Percentiles rank a stretch among this genome's conserved stretches.
Conservation (phyloP, 495 filamentous ascomycete species). For the Penicillium dipodomyicola region DNA sequence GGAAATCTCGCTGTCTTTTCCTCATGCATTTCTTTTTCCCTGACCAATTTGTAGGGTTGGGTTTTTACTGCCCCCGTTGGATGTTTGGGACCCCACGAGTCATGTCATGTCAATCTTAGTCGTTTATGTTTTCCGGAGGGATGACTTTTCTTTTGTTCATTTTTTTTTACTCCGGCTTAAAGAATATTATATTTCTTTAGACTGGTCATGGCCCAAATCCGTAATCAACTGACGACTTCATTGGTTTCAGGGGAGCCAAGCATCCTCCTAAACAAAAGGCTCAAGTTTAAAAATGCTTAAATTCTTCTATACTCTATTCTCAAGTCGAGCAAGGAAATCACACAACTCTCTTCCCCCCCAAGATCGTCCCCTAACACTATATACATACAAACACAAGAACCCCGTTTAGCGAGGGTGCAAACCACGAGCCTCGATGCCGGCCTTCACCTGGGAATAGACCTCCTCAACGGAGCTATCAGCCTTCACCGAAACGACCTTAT, state of each 20-base stretch:
- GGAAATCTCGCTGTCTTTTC: slow-evolving; percentile 25
- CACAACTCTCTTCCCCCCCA: background rate
- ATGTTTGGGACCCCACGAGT: slow-evolving; percentile 39
- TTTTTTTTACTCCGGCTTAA: slow-evolving; percentile 15
- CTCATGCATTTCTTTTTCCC: slow-evolving; percentile 23
- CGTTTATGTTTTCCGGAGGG: slow-evolving; percentile 29
- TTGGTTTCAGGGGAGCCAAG: background rate
- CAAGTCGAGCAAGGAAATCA: slow-evolving; percentile 8
- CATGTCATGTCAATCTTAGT: slow-evolving; percentile 36
- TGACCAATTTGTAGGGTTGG: slow-evolving; percentile 28
- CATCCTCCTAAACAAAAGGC: background rate
- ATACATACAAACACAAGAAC: slow-evolving; percentile 6
- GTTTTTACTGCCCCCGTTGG: slow-evolving; percentile 26
- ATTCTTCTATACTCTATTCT: slow-evolving; percentile 7
- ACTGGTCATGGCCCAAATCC: background rate
- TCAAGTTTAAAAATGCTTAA: background rate
- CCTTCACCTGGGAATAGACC: slow-evolving; percentile 70
- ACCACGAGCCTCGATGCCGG: slow-evolving; percentile 47
- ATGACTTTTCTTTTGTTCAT: slow-evolving; percentile 18
- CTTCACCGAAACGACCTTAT: slow-evolving; percentile 73
- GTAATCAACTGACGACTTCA: background rate
- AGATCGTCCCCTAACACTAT: background rate
- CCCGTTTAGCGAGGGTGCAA: slow-evolving; percentile 33
- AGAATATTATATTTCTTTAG: slow-evolving; percentile 29
- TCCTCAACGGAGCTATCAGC: slow-evolving; percentile 66